phyloP scores from a whole-genome alignment of 148 eudicot species.

The Fagopyrum tataricum region DNA sequence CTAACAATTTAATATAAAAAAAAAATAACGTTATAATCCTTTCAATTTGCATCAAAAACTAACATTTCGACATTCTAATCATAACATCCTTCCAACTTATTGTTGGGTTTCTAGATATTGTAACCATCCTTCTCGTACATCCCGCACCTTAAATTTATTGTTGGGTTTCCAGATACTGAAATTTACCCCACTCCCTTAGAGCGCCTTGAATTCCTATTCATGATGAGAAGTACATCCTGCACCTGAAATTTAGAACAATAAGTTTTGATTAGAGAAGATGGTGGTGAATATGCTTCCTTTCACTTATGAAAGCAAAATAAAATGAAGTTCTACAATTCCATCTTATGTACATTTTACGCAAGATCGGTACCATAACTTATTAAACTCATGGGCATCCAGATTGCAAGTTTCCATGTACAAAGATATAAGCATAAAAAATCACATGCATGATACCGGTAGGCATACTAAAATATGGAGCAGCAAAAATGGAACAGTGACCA shows the following conservation, averaged over 20 bases:
- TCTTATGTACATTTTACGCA: neutral
- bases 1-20: too few relatives aligned
- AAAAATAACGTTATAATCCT: too few relatives aligned
- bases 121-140: too few relatives aligned
- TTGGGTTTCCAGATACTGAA: too few relatives aligned
- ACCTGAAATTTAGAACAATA: slow-evolving; percentile 37
- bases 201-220: slow-evolving; percentile 82
- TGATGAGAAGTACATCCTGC: slow-evolving; percentile 81
- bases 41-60: too few relatives aligned
- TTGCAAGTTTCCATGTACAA: neutral
- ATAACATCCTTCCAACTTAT: too few relatives aligned
- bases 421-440: neutral
- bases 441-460: neutral
- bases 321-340: neutral
- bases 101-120: too few relatives aligned
- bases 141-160: too few relatives aligned
- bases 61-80: too few relatives aligned
- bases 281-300: neutral
- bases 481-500: neutral
- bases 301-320: neutral
- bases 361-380: neutral
- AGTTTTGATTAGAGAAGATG: neutral
- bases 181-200: slow-evolving; percentile 89
- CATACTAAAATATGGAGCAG: neutral
- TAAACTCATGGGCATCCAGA: neutral